Conservation (phyloP, 305 asterid genomes). For the Fraxinus sp. region DNA sequence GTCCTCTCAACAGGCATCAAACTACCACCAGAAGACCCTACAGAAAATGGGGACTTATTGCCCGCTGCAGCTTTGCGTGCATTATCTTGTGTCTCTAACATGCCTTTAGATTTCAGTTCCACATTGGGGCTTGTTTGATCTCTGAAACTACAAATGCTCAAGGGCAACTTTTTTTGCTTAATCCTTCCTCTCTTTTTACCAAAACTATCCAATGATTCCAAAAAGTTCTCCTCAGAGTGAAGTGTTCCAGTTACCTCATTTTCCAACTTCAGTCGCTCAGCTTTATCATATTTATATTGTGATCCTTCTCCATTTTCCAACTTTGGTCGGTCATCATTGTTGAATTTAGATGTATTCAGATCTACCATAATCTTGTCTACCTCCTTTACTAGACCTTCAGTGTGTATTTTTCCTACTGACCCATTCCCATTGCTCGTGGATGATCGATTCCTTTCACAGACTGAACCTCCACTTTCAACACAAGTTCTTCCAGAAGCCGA, state of each 20-base stretch:
- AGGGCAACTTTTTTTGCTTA: conserved; percentile 83
- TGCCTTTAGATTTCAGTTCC: conserved; percentile 41
- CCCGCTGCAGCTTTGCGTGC: conserved; percentile 25
- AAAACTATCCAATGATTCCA: conserved; percentile 49
- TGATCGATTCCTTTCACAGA: conserved; percentile 34
- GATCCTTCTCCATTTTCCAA: conserved; percentile 41
- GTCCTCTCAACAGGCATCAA: conserved; percentile 58
- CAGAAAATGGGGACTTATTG: conserved; percentile 40
- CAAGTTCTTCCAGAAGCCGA: conserved; percentile 35
- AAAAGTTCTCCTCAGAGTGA: conserved; percentile 29
- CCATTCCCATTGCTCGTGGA: conserved; percentile 38
- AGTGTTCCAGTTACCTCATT: conserved; percentile 36
- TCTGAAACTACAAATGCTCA: conserved; percentile 80
- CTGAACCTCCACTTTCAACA: conserved; percentile 33
- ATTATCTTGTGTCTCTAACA: conserved; percentile 31
- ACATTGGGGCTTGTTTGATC: conserved; percentile 65
- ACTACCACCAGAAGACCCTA: conserved; percentile 41
- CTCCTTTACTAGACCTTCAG: conserved; percentile 43
- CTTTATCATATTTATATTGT: conserved; percentile 30
- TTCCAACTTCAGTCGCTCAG: conserved; percentile 39
- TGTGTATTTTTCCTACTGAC: conserved; percentile 29
- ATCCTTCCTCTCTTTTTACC: conserved; percentile 64
- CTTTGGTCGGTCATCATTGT: conserved; percentile 35
- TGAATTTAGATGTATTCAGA: conserved; percentile 51
- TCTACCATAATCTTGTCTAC: conserved; percentile 48